Percentiles rank a stretch among this genome's conserved stretches.
Evolutionary conservation across 2,329 filamentous ascomycete species (phyloP).

Genomic region (Intubia oerlemansii): DNA sequence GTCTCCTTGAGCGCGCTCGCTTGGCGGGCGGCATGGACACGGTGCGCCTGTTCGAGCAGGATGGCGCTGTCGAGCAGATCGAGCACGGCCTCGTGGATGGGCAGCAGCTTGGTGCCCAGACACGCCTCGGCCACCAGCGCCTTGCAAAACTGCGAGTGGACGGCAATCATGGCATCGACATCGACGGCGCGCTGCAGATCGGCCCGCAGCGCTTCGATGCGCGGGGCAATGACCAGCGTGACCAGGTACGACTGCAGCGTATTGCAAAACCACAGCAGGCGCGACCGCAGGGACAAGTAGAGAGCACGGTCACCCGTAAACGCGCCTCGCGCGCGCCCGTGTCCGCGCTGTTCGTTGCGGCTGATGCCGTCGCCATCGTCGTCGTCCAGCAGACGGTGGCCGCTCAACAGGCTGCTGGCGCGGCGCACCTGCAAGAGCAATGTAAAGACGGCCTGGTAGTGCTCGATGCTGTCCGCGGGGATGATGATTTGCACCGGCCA

Average conservation of each 20-base stretch:
- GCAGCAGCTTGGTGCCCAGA: slow-evolving; percentile 43
- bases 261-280: slow-evolving; percentile 58
- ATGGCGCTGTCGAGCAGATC: slow-evolving; percentile 57
- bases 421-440: slow-evolving; percentile 61
- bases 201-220: slow-evolving; percentile 31
- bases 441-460: slow-evolving; percentile 53
- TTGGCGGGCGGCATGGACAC: slow-evolving; percentile 16
- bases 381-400: slow-evolving; percentile 22
- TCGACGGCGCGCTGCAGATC: slow-evolving; percentile 41
- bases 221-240: slow-evolving; percentile 45
- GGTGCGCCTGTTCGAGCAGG: slow-evolving; percentile 40
- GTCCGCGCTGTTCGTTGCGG: slow-evolving; percentile 10
- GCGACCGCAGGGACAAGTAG: slow-evolving; percentile 42
- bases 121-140: slow-evolving; percentile 47
- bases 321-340: not conserved
- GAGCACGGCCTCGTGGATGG: slow-evolving; percentile 53
- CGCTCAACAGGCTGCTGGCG: slow-evolving; percentile 44
- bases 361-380: not conserved
- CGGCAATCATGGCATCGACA: slow-evolving; percentile 59
- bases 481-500: slow-evolving; percentile 55
- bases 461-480: slow-evolving; percentile 35
- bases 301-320: slow-evolving; percentile 18
- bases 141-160: slow-evolving; percentile 42
- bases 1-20: slow-evolving; percentile 18
- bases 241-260: slow-evolving; percentile 56